Base-by-base conservation (phyloP, 164 flowering plant genomes). In the Berberis thunbergii region DNA sequence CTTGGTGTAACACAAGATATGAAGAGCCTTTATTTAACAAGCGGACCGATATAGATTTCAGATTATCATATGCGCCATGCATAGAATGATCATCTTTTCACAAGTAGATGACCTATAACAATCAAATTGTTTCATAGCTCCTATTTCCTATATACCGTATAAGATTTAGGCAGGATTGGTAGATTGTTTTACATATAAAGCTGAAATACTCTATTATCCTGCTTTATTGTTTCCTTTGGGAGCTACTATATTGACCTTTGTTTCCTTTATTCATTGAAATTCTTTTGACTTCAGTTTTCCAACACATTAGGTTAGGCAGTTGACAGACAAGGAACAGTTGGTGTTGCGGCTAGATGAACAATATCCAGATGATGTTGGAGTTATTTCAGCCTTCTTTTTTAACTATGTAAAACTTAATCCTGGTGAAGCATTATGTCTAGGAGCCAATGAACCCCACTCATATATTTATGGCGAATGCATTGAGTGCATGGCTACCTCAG, bases 401-500 rank as follows among this genome's bases (percentile, higher is more conserved):
- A 95, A 95, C 69, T 75, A 83, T 58, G 81, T 95, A 64, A 87
- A 79, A 72, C 88, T 95, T 48, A 79, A 82, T 1, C 91, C 97
- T 4, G 97, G 96, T 49, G 96, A 95, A 76, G 99, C 97, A 48
- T 67, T 95, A 64, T 85, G 78, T 70, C 73, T 94, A 41, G 96
- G 86, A 48, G 86, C 97, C 69, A 89, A 94, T 66, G 99, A 91
- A 72, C 97, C 91, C 13, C 97, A 95, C 75, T 97, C 99, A 12
- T 95, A 91, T 68, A 44, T 95, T 42, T 68, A 41, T 54, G 97
- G 99, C 12, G 97, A 94, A 4, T 91, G 97, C 69, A 64, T 91
- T 4, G 99, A 94, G 64, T 86, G 93, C 76, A 94, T 91, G 97
- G 98, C 97, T 45, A 80, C 98, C 48, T 91, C 98, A 41, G 96